Conservation (phyloP, 1,284 basidiomycete species). For the Ceratobasidium sp. region DNA sequence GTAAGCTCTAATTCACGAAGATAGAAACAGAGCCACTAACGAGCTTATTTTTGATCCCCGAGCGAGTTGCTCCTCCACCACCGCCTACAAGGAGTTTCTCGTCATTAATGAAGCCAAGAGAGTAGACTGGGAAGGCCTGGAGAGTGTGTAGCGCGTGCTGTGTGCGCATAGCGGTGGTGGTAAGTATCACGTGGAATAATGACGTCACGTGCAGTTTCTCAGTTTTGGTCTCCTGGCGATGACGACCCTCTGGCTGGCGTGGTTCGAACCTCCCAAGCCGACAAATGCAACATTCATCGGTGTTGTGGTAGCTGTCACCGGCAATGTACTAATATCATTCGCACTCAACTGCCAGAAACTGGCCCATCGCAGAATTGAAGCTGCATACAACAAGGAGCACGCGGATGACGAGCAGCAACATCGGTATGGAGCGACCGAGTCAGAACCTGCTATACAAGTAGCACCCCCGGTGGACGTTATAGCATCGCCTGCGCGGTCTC, state of each 20-base stretch:
- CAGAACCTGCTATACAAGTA: conserved; percentile 29
- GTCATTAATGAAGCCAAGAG: conserved; percentile 80
- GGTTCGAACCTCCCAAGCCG: conserved; percentile 47
- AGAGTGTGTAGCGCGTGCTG: conserved; percentile 80
- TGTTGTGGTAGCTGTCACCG: conserved; percentile 83
- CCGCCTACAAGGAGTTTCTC: conserved; percentile 86
- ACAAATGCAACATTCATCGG: conserved; percentile 71
- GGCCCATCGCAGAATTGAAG: conserved; percentile 79
- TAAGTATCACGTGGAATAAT: conserved; percentile 15
- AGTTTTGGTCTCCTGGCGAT: conserved; percentile 9
- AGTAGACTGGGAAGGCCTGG: conserved; percentile 86
- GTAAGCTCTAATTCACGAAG: neutral
- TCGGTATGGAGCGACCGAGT: conserved; percentile 36
- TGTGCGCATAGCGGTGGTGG: conserved; percentile 70
- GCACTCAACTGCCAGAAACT: conserved; percentile 93
- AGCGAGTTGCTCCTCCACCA: conserved; percentile 83
- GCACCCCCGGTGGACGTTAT: conserved; percentile 16
- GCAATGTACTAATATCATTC: conserved; percentile 89
- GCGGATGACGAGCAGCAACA: conserved; percentile 46
- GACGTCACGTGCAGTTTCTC: conserved; percentile 24
- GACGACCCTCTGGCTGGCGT: conserved; percentile 4
- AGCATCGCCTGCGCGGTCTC: neutral
- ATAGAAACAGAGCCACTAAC: conserved; percentile 59
- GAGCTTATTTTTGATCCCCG: conserved; percentile 92
- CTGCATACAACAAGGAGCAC: conserved; percentile 38